These are phyloP conservation scores for Alternaria dauci DNA, from an alignment of 2,329 filamentous ascomycete genomes.

Conservation along the genomic window DNA sequence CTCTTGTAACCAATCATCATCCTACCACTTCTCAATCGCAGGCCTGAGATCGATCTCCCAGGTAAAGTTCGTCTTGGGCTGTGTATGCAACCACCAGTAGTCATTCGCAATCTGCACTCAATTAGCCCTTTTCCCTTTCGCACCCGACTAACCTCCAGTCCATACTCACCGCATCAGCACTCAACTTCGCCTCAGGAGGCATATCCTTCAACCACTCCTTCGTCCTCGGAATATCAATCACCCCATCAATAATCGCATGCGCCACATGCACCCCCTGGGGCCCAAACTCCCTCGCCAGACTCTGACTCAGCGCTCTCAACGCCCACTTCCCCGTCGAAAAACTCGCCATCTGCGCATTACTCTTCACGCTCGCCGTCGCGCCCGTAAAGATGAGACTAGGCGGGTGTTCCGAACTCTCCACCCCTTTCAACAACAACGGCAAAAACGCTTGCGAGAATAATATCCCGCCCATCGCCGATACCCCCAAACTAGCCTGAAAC, in stretches of 20 bases:
- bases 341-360: conserved; percentile 71
- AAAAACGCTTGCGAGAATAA: conserved; percentile 76
- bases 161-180: conserved; percentile 73
- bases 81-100: conserved; percentile 85
- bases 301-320: conserved; percentile 75
- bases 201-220: conserved; percentile 66
- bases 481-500: conserved; percentile 61
- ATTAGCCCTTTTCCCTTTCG: too few species aligned
- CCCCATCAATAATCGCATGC: conserved; percentile 83
- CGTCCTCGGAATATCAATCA: conserved; percentile 81
- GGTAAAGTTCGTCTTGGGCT: conserved; percentile 80
- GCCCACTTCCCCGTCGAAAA: conserved; percentile 87
- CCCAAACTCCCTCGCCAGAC: conserved; percentile 82
- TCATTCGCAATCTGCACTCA: conserved; percentile 76
- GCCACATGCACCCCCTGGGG: conserved; percentile 83
- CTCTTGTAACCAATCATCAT: background rate
- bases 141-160: too few species aligned
- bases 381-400: conserved; percentile 87
- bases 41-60: conserved; percentile 84
- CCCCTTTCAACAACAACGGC: conserved; percentile 73
- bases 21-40: conserved; percentile 82
- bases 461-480: conserved; percentile 69
- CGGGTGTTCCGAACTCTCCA: conserved; percentile 65
- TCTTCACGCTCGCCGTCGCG: conserved; percentile 80
- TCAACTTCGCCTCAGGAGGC: conserved; percentile 72